Base-by-base conservation (phyloP, 306 rosid species). In the Dryas octopetala region DNA sequence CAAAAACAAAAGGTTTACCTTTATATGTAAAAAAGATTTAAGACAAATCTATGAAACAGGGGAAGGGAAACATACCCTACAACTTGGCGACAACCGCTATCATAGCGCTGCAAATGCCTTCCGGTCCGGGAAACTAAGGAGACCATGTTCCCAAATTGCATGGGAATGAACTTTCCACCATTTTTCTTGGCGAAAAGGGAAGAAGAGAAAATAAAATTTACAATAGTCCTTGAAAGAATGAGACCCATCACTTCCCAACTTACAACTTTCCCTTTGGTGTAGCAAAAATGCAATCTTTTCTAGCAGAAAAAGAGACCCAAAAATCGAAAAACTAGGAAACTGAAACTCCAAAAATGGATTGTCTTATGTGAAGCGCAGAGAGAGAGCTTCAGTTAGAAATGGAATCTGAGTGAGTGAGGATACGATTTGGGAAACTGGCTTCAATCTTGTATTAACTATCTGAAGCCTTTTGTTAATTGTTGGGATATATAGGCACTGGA, bases 51-150 rank as follows among this genome's bases (percentile, higher is more conserved):
- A 19, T 71, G 53, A 61, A 84, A 9, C 23, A 49, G 2, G 17
- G 13, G 48, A 69, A 4, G 53, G 0, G 7, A 58, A 59, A 73
- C 88, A 26, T 83, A 94, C 98, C 98, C 98, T 0, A 91, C 98
- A 78, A 94, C 98, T 76, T 80, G 95, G 68, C 98, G 97, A 68
- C 78, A 82, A 1, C 91, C 96, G 60, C 80, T 62, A 0, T 91
- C 85, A 43, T 91, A 94, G 12, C 98, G 91, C 77, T 94, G 98
- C 75, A 89, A 84, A 71, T 87, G 83, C 55, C 98, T 87, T 9
- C 97, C 97, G 0, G 89, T 88, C 4, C 97, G 91, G 32, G 98
- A 85, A 0, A 87, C 91, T 76, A 87, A 62, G 38, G 88, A 77
- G 51, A 84, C 88, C 83, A 87, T 64, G 57, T 64, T 78, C 57